These are phyloP conservation scores for Lodderomyces orthopsilosis DNA, from an alignment of 1,139 yeast genomes.

Conservation along the genomic window DNA sequence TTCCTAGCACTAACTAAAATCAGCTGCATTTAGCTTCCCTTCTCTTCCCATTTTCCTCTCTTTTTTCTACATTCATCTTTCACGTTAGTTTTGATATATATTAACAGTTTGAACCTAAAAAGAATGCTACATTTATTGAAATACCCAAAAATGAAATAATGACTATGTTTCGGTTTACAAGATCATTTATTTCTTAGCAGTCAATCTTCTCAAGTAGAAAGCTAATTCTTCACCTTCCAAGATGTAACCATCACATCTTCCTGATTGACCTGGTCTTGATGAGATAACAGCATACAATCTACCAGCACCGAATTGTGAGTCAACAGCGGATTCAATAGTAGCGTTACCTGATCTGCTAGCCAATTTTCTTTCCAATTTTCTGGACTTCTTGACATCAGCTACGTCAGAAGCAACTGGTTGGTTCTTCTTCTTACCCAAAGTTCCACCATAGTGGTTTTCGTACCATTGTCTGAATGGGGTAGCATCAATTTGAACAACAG, in stretches of 20 bases:
- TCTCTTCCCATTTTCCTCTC: no score
- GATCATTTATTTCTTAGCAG: slow-evolving; percentile 88
- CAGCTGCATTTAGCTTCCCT: no score
- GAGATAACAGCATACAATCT: slow-evolving; percentile 98
- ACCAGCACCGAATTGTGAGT: slow-evolving; percentile 97
- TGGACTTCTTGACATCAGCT: slow-evolving; percentile 65
- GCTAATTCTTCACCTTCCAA: slow-evolving; percentile 99
- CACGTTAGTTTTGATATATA: slow-evolving; percentile 3
- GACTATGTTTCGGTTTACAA: slow-evolving; percentile 4
- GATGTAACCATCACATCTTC: slow-evolving; percentile 99
- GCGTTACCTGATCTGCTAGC: slow-evolving; percentile 87
- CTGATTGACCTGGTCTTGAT: slow-evolving; percentile 99
- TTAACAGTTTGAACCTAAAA: slow-evolving; percentile 6
- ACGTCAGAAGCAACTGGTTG: slow-evolving; percentile 36
- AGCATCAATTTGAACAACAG: slow-evolving; percentile 99
- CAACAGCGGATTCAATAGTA: slow-evolving; percentile 86
- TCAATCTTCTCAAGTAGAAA: slow-evolving; percentile 99
- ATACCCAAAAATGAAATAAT: slow-evolving; percentile 1
- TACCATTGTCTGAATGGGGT: slow-evolving; percentile 99
- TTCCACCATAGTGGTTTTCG: slow-evolving; percentile 96
- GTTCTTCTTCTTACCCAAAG: slow-evolving; percentile 82
- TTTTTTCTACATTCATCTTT: background rate
- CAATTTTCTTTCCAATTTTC: slow-evolving; percentile 84
- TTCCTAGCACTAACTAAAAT: no score
- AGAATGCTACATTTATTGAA: slow-evolving; percentile 5